phyloP scores from a whole-genome alignment of 148 eudicot genomes.

The Talinum fruticosum region DNA sequence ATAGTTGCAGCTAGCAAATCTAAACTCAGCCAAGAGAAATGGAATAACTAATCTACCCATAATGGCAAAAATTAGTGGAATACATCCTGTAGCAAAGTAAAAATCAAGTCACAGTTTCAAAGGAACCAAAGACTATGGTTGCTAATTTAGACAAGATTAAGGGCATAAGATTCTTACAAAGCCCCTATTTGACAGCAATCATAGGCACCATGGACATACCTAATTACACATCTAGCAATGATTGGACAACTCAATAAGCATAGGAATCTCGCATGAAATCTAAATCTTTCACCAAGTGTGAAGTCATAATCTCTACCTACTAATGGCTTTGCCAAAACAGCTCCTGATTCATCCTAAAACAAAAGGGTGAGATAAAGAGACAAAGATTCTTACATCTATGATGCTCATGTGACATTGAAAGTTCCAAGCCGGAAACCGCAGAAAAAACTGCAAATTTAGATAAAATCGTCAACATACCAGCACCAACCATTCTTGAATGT shows the following conservation, averaged over 20 bases:
- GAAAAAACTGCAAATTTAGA: constrained; percentile 66
- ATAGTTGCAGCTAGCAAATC: constrained; percentile 1
- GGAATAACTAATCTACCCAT: constrained; percentile 22
- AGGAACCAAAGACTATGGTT: constrained; percentile 2
- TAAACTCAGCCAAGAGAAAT: background rate
- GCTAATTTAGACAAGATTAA: constrained; percentile 15
- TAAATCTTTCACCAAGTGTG: constrained; percentile 13
- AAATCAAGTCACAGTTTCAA: background rate
- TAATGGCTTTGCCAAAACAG: background rate
- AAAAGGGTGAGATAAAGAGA: background rate
- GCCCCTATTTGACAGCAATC: constrained; percentile 6
- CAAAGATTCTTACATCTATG: constrained; percentile 72
- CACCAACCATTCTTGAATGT: constrained; percentile 5
- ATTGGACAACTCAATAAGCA: constrained; percentile 10
- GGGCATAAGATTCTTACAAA: background rate
- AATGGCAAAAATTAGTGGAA: background rate
- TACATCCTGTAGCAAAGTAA: constrained; percentile 2
- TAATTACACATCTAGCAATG: constrained; percentile 23
- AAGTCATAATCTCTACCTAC: constrained; percentile 24
- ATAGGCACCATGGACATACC: constrained; percentile 21
- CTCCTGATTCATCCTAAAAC: constrained; percentile 12
- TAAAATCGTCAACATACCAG: constrained; percentile 9
- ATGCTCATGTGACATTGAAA: constrained; percentile 75
- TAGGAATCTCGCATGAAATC: constrained; percentile 13
- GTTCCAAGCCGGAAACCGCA: constrained; percentile 90